Conservation (phyloP, 2,329 filamentous ascomycete species). For the Byssochlamys sp. region DNA sequence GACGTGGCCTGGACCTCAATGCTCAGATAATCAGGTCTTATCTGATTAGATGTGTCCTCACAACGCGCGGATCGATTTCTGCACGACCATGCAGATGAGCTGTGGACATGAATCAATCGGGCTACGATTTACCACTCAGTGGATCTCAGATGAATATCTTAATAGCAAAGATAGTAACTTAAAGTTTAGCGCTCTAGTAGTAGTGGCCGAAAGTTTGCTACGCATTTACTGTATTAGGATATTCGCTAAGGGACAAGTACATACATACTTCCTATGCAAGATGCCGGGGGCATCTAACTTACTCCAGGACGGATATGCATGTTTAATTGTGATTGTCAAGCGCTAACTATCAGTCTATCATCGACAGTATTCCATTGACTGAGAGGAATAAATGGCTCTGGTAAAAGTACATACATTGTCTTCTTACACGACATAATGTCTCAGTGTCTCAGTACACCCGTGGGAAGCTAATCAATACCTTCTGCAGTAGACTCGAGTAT, state of each 20-base stretch:
- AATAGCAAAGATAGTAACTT: neutral
- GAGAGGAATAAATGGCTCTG: neutral
- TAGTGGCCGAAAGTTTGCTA: neutral
- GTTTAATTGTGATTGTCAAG: neutral
- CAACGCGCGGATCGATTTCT: neutral
- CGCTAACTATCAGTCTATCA: neutral
- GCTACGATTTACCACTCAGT: neutral
- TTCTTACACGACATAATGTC: neutral
- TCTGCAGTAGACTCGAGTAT: too few species aligned
- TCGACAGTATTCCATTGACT: neutral
- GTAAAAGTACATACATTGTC: neutral
- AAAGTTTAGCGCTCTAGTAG: neutral
- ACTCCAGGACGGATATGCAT: neutral
- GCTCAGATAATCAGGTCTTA: neutral
- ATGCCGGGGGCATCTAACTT: neutral
- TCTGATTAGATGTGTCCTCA: neutral
- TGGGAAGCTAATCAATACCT: too few species aligned
- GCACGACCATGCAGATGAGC: neutral
- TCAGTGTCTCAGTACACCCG: too few species aligned
- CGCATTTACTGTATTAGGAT: neutral
- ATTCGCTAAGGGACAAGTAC: neutral
- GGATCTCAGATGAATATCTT: neutral
- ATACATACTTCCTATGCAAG: neutral
- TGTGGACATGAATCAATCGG: neutral
- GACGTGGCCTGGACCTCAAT: neutral